A percentile compares a stretch with the other conserved stretches of the same genome.
These are phyloP conservation scores for Wolfiporia cocos DNA, from an alignment of 1,284 basidiomycete species.

Conservation along the genomic window DNA sequence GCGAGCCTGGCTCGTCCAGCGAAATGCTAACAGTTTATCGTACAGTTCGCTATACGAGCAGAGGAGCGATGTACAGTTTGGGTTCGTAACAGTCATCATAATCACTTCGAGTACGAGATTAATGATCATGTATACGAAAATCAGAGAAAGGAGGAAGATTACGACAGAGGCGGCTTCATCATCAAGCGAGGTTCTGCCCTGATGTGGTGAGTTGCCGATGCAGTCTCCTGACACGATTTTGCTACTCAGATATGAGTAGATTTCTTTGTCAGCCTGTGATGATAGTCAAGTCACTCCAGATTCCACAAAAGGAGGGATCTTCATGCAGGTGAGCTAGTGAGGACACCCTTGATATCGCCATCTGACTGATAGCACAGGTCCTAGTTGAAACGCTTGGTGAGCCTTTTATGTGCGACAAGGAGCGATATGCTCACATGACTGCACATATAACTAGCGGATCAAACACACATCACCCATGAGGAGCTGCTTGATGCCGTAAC, in stretches of 20 bases:
- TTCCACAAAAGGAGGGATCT: constrained; percentile 8
- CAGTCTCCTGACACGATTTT: no score
- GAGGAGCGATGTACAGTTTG: no score
- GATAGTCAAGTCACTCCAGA: constrained; percentile 10
- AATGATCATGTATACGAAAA: no score
- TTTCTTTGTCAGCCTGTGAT: constrained; percentile 13
- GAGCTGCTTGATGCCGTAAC: not conserved
- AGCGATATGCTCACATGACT: not conserved
- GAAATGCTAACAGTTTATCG: no score
- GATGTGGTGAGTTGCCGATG: constrained; percentile 9
- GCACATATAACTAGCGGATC: not conserved
- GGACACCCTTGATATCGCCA: no score
- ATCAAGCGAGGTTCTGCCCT: no score
- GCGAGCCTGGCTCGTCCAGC: no score
- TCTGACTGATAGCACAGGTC: no score
- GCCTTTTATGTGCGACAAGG: not conserved
- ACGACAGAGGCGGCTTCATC: no score
- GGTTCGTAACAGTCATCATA: not conserved
- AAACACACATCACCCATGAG: not conserved
- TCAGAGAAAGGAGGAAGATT: no score
- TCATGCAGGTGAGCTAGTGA: constrained; percentile 10
- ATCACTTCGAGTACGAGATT: no score
- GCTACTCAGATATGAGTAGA: constrained; percentile 3
- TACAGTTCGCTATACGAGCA: no score
- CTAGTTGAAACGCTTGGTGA: not conserved